Conservation (phyloP, 176 grass and related monocot genomes). For the Musa schizocarpa region DNA sequence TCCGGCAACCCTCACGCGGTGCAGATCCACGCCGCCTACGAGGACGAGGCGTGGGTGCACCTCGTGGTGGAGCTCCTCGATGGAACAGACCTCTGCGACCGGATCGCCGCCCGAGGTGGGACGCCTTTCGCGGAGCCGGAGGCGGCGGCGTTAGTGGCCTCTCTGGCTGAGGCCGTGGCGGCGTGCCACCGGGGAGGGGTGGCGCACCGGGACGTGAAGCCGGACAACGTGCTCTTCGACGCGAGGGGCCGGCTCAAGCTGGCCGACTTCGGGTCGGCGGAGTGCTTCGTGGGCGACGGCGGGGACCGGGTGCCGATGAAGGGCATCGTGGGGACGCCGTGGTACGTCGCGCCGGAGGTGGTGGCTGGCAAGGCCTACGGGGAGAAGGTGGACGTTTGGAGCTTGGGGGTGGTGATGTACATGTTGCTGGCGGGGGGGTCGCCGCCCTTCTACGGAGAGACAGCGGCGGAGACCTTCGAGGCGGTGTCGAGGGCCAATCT, state of each 20-base stretch:
- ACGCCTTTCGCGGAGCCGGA: slow-evolving; percentile 46
- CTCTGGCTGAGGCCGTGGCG: slow-evolving; percentile 34
- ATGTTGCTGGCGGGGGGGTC: slow-evolving; percentile 53
- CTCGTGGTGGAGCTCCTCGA: slow-evolving; percentile 60
- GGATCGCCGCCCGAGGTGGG: slow-evolving; percentile 20
- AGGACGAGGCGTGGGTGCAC: slow-evolving; percentile 48
- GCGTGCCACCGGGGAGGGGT: slow-evolving; percentile 59
- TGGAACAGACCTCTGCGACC: slow-evolving; percentile 42
- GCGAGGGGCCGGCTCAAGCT: slow-evolving; percentile 40
- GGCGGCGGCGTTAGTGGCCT: slow-evolving; percentile 30
- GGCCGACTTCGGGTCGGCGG: slow-evolving; percentile 64
- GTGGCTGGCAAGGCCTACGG: slow-evolving; percentile 40
- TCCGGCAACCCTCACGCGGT: slow-evolving; percentile 32
- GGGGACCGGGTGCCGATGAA: slow-evolving; percentile 29
- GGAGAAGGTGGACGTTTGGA: slow-evolving; percentile 93
- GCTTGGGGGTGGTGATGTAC: slow-evolving; percentile 73
- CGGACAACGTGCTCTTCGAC: slow-evolving; percentile 70
- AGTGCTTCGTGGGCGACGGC: slow-evolving; percentile 41
- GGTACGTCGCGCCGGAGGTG: slow-evolving; percentile 82
- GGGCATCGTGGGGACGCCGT: slow-evolving; percentile 58
- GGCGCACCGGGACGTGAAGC: slow-evolving; percentile 84
- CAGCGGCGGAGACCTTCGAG: slow-evolving; percentile 43
- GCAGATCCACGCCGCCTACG: slow-evolving; percentile 46
- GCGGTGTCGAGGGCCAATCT: slow-evolving; percentile 49
- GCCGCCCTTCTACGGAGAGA: slow-evolving; percentile 54